Evolutionary conservation across 371 early-diverging fungal genomes (phyloP), one percentile per base, ranked within the genome.

Genomic region (Mycotypha africana): DNA sequence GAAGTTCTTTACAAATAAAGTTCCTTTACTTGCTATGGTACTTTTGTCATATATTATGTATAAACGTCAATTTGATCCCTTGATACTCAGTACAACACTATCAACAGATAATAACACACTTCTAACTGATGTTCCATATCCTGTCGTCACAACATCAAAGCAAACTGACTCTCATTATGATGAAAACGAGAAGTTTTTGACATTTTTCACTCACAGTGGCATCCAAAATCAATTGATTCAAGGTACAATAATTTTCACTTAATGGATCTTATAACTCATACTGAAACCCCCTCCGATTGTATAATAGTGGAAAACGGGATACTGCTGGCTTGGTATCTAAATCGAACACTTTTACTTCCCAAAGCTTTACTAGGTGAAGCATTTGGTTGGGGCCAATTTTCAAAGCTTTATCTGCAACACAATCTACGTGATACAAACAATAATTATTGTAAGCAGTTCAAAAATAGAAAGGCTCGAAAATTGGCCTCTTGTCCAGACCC

Each of bases 141-240:
- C n/a, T n/a, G n/a, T n/a, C n/a, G n/a, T n/a, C n/a, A n/a, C n/a
- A n/a, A n/a, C n/a, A n/a, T n/a, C n/a, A n/a, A n/a, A n/a, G n/a
- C n/a, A n/a, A n/a, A n/a, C n/a, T 36, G 33, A 21, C 34, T 16
- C 24, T 16, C 15, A 1, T 30, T n/a, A 23, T 10, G 6, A 3
- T 19, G 15, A 22, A 11, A 38, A 67, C 24, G 74, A 70, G 49
- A 67, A 65, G 42, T 79, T 63, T 37, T 41, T 82, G 33, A 71
- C 82, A 1, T 82, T 78, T 40, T 63, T 77, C 22, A 76, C 80
- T 2, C 80, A 82, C 51, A 73, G 75, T 22, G 75, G 78, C 0
- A 74, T 82, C 44, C 77, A 80, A 41, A 79, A 79, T 45, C 82
- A 82, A 52, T 49, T 74, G 2, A 70, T 70, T 47, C 68, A 69